Conservation (phyloP, 768 basidiomycete species). For the Mrakia hoshinonis region DNA sequence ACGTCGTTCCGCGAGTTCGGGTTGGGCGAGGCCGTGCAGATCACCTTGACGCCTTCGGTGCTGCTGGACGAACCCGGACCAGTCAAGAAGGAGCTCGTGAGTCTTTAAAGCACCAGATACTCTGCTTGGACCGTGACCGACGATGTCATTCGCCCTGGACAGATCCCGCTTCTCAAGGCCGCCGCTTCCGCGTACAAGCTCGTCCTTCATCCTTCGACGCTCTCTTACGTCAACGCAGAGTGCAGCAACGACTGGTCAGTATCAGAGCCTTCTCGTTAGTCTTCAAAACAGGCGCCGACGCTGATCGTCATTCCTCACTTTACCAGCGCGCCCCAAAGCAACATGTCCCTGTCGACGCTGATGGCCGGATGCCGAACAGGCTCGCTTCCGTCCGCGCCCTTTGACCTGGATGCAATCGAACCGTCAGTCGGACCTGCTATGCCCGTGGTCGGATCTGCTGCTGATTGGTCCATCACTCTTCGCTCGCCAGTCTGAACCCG, state of each 20-base stretch:
- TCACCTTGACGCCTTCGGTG: not conserved
- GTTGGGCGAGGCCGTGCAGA: not conserved
- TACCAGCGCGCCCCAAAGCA: not conserved
- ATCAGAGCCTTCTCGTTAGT: not conserved
- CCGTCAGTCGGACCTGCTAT: not conserved
- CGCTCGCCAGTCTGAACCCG: not conserved
- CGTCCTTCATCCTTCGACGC: slow-evolving; percentile 1
- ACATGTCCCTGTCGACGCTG: not conserved
- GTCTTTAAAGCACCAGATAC: not conserved
- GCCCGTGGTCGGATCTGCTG: not conserved
- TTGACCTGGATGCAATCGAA: not conserved
- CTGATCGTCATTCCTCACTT: not conserved
- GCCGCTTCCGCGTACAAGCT: not conserved
- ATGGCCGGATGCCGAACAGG: not conserved
- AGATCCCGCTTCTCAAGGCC: not conserved
- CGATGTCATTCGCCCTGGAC: not conserved
- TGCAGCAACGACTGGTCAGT: not conserved
- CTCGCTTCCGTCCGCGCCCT: not conserved
- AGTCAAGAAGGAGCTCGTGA: slow-evolving; percentile 1
- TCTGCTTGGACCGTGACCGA: not conserved
- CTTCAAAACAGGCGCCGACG: not conserved
- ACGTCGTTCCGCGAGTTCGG: not conserved
- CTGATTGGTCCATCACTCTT: not conserved
- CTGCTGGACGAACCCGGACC: not conserved
- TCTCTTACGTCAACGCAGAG: not conserved